Base-by-base conservation (phyloP, 495 filamentous ascomycete species). In the Melanomma pulvis-pyrius region DNA sequence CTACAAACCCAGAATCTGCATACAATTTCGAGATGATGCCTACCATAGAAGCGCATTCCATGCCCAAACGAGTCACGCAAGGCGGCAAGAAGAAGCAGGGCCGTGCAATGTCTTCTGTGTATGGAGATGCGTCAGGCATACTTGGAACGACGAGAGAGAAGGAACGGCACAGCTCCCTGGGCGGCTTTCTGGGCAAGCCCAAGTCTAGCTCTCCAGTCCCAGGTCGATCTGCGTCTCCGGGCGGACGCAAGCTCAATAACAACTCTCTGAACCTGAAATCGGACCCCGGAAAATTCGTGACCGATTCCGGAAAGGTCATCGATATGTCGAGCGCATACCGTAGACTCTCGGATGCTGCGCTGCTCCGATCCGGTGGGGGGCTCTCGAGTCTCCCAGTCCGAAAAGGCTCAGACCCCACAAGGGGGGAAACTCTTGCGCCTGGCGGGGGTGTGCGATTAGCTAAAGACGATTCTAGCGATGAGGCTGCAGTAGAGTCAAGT, bases 401-500 rank as follows among this genome's bases (percentile, higher is more conserved):
- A 61, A 72, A 77, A 73, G 67, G 77, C 55, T 71, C 75, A 61
- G 62, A 69, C 72, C 61, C 69, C 46, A 12, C 60, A 44, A 64
- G 67, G 50, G 76, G 65, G 54, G 77, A 72, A 68, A 77, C 72
- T 58, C 73, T 69, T 71, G 73, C 71, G 65, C 78, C 85, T 17
- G 76, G 78, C 19, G 83, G 79, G 0, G 84, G 81, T 34, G 84
- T 84, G 56, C 84, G 91, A 49, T 74, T 96, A 61, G 82, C 86
- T 59, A 93, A 92, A 73, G 91, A 93, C 71, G 86, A 90, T 55
- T 78, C 79, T 48, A 79, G 80, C 52, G 88, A 87, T 41, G 76
- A 87, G 72, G 65, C 78, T 73, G 75, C 74, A 11, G 77, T 80
- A 9, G 81, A 85, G 67, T 61, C 55, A 2, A 71, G 68, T 48